A percentile compares a stretch with the other conserved stretches of the same genome.
Conservation (phyloP, 2,329 filamentous ascomycete species). For the Aureobasidium pullulans region DNA sequence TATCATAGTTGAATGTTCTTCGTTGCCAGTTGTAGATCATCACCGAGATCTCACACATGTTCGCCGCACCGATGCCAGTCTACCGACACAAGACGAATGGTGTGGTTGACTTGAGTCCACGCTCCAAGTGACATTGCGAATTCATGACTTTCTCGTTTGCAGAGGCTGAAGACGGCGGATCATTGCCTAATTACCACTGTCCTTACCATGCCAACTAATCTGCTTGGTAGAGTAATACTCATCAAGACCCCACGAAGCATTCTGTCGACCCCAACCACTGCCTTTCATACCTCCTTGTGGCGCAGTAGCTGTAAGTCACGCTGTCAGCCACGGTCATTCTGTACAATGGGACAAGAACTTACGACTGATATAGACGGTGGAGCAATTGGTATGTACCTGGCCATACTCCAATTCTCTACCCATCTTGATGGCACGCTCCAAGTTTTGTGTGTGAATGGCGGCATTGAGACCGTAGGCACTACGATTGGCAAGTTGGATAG, state of each 20-base stretch:
- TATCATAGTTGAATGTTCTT: too few species aligned
- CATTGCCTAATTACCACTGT: background rate
- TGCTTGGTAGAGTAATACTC: constrained; percentile 27
- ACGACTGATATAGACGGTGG: constrained; percentile 22
- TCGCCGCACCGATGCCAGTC: too few species aligned
- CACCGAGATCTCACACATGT: too few species aligned
- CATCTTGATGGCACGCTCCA: constrained; percentile 22
- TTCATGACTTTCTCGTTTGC: too few species aligned
- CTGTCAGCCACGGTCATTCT: background rate
- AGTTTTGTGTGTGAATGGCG: constrained; percentile 23
- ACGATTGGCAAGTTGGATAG: constrained; percentile 19
- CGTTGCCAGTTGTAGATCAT: too few species aligned
- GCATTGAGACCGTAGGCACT: constrained; percentile 25
- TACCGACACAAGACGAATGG: too few species aligned
- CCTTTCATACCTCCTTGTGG: constrained; percentile 23
- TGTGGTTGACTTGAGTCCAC: too few species aligned
- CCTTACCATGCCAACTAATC: constrained; percentile 26
- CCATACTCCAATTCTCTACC: constrained; percentile 22
- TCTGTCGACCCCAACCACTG: constrained; percentile 21
- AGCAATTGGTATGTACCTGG: constrained; percentile 24
- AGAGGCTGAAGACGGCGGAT: too few species aligned
- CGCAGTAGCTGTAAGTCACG: constrained; percentile 14
- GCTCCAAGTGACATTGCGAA: too few species aligned
- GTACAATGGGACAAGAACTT: background rate
- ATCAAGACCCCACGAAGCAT: constrained; percentile 20